These are phyloP conservation scores for Alternaria triticimaculans DNA, from an alignment of 2,329 filamentous ascomycete genomes.

Conservation along the genomic window DNA sequence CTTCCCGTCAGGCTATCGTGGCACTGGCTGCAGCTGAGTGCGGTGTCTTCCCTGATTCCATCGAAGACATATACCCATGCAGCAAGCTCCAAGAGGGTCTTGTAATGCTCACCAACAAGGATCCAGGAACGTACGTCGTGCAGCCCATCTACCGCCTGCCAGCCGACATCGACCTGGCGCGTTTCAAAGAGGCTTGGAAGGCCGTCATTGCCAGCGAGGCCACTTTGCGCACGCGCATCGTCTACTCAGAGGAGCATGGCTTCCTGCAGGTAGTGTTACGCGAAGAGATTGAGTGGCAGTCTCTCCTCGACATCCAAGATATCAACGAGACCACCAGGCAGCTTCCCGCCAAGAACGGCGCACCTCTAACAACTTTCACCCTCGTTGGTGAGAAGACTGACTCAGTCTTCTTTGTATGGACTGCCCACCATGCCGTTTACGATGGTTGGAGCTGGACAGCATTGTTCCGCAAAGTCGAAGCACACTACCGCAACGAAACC, in stretches of 20 bases:
- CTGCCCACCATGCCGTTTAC: slow-evolving; percentile 47
- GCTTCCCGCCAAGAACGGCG: slow-evolving; percentile 37
- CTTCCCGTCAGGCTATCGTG: slow-evolving; percentile 24
- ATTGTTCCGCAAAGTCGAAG: slow-evolving; percentile 35
- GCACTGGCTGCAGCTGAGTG: slow-evolving; percentile 40
- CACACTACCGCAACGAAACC: slow-evolving; percentile 22
- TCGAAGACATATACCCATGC: slow-evolving; percentile 44
- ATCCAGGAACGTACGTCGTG: slow-evolving; percentile 43
- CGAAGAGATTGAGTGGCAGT: slow-evolving; percentile 29
- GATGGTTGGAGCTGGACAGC: slow-evolving; percentile 45
- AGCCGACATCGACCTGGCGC: slow-evolving; percentile 30
- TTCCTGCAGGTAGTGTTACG: slow-evolving; percentile 44
- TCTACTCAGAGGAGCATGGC: slow-evolving; percentile 39
- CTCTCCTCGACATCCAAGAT: slow-evolving; percentile 25
- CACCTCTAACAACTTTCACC: slow-evolving; percentile 25
- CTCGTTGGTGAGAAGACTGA: slow-evolving; percentile 16
- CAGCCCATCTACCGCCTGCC: slow-evolving; percentile 51
- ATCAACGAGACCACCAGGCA: slow-evolving; percentile 36
- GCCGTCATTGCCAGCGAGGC: slow-evolving; percentile 51
- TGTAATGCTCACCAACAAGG: slow-evolving; percentile 38
- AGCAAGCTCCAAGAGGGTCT: slow-evolving; percentile 43
- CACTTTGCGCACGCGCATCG: slow-evolving; percentile 56
- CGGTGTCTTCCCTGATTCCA: slow-evolving; percentile 26
- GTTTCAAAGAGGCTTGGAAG: slow-evolving; percentile 57
- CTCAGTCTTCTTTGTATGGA: slow-evolving; percentile 41